Base-by-base conservation (phyloP, 495 filamentous ascomycete species). In the Trichoderma reesei region DNA sequence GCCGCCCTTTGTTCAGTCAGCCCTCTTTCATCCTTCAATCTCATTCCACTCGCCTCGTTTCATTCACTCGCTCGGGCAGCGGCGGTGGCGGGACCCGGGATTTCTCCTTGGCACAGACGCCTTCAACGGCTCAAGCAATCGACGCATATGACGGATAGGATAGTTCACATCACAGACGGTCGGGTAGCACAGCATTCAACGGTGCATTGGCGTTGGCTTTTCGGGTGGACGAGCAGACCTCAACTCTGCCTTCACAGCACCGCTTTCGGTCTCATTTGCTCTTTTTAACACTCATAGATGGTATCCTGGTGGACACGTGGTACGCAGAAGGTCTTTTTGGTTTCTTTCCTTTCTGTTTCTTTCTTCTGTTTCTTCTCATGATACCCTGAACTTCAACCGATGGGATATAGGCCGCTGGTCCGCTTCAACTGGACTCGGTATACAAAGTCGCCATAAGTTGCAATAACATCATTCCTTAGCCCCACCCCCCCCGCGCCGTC, bases 311-410 rank as follows among this genome's bases (percentile, higher is more conserved):
- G 62, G 62, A 20, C 5, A 42, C 36, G 31, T 36, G 1, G 62
- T n/a, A 64, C 26, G 26, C 26, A 26, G 26, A 0, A 26, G 1
- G 26, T 20, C 13, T 33, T 46, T 14, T 14, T 11, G n/a, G n/a
- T 46, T 16, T 34, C 20, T 63, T 41, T 62, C 13, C 20, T 3
- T 62, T 41, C 39, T 41, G 10, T 18, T 20, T 41, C 60, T 3
- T 42, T 20, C 41, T 13, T 31, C 34, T 42, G 33, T 10, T 56
- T 26, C 14, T 56, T 34, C 46, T 59, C 31, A 42, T 39, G 54
- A 65, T 65, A 65, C 63, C 56, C 54, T 65, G 63, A 60, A 60
- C 33, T 60, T 64, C 48, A 64, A 62, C 61, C 42, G 39, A 42
- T 33, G 39, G 61, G 61, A 44, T 62, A 56, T 36, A 56, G 51